phyloP scores from a whole-genome alignment of 495 filamentous ascomycete species.

The Penicillium bialowiezense region DNA sequence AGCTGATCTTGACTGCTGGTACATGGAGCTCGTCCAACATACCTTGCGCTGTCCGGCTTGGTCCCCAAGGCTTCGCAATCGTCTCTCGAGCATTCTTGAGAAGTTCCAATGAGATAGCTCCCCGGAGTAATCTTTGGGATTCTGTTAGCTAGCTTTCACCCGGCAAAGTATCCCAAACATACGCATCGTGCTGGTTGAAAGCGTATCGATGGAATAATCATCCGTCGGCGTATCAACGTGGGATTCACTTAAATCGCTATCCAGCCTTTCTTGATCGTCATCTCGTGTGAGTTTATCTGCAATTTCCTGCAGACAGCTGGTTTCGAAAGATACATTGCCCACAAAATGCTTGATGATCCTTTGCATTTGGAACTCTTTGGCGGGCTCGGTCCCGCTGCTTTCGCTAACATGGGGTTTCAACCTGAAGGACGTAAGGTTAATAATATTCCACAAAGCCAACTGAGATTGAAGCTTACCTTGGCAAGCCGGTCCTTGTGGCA shows the following conservation, averaged over 20 bases:
- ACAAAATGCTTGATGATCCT: conserved; percentile 16
- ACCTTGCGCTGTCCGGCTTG: background rate
- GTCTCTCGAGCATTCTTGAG: conserved; percentile 9
- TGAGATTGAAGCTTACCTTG: background rate
- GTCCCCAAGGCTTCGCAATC: conserved; percentile 12
- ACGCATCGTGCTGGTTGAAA: conserved; percentile 19
- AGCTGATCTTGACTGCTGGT: background rate
- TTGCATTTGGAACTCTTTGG: conserved; percentile 6
- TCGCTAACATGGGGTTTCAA: background rate
- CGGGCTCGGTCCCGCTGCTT: background rate
- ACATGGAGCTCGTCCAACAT: background rate
- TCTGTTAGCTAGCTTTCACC: background rate
- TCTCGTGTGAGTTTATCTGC: conserved; percentile 1
- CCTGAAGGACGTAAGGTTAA: background rate
- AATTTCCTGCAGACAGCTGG: conserved; percentile 1
- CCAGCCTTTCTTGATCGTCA: background rate
- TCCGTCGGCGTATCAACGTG: background rate
- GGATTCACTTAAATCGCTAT: background rate
- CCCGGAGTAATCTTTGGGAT: conserved; percentile 10
- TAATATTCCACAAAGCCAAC: no score
- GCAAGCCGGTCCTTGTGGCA: background rate
- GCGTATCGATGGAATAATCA: conserved; percentile 16
- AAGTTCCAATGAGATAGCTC: conserved; percentile 19
- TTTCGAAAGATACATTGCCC: conserved; percentile 15
- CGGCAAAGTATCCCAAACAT: background rate